Conservation (phyloP, 2,329 filamentous ascomycete species). For the Macroventuria anomochaeta region DNA sequence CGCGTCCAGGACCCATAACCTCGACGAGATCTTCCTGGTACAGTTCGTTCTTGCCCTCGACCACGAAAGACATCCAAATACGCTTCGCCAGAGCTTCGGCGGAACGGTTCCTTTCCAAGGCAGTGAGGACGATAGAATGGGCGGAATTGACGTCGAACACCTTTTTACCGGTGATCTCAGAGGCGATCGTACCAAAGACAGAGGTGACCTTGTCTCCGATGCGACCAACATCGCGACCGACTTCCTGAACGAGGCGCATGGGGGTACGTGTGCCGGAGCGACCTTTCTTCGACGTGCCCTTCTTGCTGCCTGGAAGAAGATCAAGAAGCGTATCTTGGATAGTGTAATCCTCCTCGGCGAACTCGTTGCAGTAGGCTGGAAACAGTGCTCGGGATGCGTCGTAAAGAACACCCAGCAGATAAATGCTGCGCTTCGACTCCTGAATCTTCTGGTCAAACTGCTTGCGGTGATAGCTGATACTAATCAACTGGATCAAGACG, state of each 20-base stretch:
- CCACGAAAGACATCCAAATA: constrained; percentile 97
- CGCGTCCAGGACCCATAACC: constrained; percentile 78
- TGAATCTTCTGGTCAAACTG: constrained; percentile 85
- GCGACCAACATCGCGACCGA: constrained; percentile 72
- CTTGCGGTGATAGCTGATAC: constrained; percentile 83
- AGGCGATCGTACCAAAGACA: constrained; percentile 89
- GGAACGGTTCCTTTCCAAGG: constrained; percentile 81
- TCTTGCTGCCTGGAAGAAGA: constrained; percentile 66
- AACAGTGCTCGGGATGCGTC: constrained; percentile 89
- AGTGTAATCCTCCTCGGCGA: constrained; percentile 87
- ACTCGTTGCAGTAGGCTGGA: constrained; percentile 90
- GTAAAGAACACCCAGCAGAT: constrained; percentile 82
- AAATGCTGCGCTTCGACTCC: constrained; percentile 85
- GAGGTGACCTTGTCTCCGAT: constrained; percentile 93
- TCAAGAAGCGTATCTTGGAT: constrained; percentile 75
- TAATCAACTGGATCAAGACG: constrained; percentile 79
- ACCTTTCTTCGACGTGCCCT: constrained; percentile 53
- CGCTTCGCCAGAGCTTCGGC: constrained; percentile 92
- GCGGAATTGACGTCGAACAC: constrained; percentile 92
- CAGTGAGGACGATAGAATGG: constrained; percentile 87
- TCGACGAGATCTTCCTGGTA: constrained; percentile 83
- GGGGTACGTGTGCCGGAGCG: constrained; percentile 73
- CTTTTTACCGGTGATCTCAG: constrained; percentile 93
- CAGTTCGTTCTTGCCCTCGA: constrained; percentile 83
- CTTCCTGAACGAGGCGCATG: constrained; percentile 73